These are phyloP conservation scores for Takashimella tepidaria DNA, from an alignment of 1,284 basidiomycete genomes.

Conservation along the genomic window DNA sequence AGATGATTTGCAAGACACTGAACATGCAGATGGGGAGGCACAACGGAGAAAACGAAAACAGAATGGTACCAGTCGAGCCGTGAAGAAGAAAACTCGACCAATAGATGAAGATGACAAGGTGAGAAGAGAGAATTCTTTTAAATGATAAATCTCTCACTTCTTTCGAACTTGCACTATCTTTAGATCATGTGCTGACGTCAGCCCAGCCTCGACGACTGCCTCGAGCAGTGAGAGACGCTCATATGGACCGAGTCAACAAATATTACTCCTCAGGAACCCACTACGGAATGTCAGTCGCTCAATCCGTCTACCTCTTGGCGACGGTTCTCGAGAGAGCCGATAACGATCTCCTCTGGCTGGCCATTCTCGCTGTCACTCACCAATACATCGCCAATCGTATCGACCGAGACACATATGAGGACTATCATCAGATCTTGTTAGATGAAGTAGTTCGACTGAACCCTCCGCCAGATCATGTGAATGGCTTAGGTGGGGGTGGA, in stretches of 20 bases:
- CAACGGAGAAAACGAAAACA: constrained; percentile 57
- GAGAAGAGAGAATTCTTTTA: constrained; percentile 1
- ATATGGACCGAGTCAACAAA: constrained; percentile 63
- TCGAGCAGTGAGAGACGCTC: constrained; percentile 61
- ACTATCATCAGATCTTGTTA: constrained; percentile 66
- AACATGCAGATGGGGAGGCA: constrained; percentile 39
- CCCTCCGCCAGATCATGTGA: constrained; percentile 44
- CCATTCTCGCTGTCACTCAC: constrained; percentile 87
- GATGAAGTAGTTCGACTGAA: constrained; percentile 90
- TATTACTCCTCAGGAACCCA: constrained; percentile 83
- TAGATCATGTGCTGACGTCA: no score
- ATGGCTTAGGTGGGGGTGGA: constrained; percentile 38
- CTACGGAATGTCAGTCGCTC: constrained; percentile 83
- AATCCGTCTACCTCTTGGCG: constrained; percentile 84
- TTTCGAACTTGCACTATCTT: constrained; percentile 5
- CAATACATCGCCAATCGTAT: constrained; percentile 87
- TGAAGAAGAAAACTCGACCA: constrained; percentile 26
- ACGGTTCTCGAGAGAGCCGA: constrained; percentile 83
- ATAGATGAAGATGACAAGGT: constrained; percentile 30
- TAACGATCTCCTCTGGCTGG: constrained; percentile 91
- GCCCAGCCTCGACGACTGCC: constrained; percentile 56
- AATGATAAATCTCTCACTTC: no score
- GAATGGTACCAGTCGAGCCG: constrained; percentile 15
- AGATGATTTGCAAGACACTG: constrained; percentile 25
- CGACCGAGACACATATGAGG: constrained; percentile 79